Percentiles rank a stretch among this genome's conserved stretches.
Evolutionary conservation across 148 eudicot genomes (phyloP).

Genomic region (Agrostemma githago): DNA sequence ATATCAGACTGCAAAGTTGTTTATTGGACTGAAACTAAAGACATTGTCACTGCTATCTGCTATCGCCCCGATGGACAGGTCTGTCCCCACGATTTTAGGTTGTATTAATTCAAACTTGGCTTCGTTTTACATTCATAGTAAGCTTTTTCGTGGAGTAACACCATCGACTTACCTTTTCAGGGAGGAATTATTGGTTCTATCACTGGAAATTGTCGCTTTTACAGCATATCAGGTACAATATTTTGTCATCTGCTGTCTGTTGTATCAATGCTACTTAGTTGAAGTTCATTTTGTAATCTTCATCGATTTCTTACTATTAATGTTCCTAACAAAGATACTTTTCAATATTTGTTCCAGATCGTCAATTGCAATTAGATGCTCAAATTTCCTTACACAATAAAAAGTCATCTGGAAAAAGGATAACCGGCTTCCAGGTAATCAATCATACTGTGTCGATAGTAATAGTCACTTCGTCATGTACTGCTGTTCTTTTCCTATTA

Average conservation of each 20-base stretch:
- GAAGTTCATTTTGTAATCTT: neutral
- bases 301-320: neutral
- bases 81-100: slow-evolving; percentile 14
- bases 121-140: neutral
- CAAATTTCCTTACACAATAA: slow-evolving; percentile 52
- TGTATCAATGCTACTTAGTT: neutral
- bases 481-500: neutral
- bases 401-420: slow-evolving; percentile 69
- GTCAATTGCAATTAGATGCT: slow-evolving; percentile 60
- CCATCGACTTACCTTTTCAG: slow-evolving; percentile 36
- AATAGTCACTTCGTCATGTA: neutral
- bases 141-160: neutral
- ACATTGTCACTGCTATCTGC: slow-evolving; percentile 82
- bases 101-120: neutral
- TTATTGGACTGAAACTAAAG: slow-evolving; percentile 78
- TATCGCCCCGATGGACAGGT: slow-evolving; percentile 88
- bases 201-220: slow-evolving; percentile 60
- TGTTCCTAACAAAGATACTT: slow-evolving; percentile 14
- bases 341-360: slow-evolving; percentile 42
- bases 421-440: slow-evolving; percentile 83
- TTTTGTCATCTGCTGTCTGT: neutral
- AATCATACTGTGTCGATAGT: neutral
- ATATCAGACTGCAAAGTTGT: slow-evolving; percentile 60
- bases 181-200: slow-evolving; percentile 74
- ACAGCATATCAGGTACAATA: slow-evolving; percentile 48